These are phyloP conservation scores for Penicillium griseofulvum DNA, from an alignment of 2,329 filamentous ascomycete genomes.

Conservation along the genomic window DNA sequence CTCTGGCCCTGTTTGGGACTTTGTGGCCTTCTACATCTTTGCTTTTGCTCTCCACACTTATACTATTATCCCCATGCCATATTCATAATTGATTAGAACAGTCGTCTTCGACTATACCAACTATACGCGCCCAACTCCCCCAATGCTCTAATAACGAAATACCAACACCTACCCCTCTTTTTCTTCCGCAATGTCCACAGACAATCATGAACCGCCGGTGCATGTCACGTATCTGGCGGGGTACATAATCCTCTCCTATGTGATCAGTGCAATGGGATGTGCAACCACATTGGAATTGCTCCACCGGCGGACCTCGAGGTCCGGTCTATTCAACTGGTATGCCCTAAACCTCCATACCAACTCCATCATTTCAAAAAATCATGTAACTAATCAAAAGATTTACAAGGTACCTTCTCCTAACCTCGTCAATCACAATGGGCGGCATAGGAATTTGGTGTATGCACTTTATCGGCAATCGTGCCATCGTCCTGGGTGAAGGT, in stretches of 20 bases:
- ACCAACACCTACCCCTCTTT: neutral
- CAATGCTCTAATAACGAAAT: neutral
- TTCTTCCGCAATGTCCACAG: conserved; percentile 19
- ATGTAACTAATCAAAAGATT: neutral
- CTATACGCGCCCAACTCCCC: no score
- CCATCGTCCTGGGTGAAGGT: conserved; percentile 68
- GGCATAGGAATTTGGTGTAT: conserved; percentile 73
- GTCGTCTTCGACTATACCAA: neutral
- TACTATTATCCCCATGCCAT: neutral
- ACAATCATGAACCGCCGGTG: conserved; percentile 7
- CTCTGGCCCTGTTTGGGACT: neutral
- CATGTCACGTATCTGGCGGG: conserved; percentile 49
- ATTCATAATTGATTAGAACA: neutral
- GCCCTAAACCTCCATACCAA: conserved; percentile 11
- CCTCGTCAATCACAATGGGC: conserved; percentile 68
- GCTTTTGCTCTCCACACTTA: neutral
- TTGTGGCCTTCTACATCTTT: neutral
- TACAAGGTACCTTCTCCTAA: conserved; percentile 59
- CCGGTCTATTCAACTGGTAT: conserved; percentile 68
- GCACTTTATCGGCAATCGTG: conserved; percentile 82
- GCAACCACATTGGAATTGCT: conserved; percentile 78
- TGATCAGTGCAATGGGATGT: conserved; percentile 72
- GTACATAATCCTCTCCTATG: conserved; percentile 66
- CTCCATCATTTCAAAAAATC: neutral
- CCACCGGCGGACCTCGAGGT: conserved; percentile 68